phyloP scores from a whole-genome alignment of 768 basidiomycete species.

The Galerina sulciceps region DNA sequence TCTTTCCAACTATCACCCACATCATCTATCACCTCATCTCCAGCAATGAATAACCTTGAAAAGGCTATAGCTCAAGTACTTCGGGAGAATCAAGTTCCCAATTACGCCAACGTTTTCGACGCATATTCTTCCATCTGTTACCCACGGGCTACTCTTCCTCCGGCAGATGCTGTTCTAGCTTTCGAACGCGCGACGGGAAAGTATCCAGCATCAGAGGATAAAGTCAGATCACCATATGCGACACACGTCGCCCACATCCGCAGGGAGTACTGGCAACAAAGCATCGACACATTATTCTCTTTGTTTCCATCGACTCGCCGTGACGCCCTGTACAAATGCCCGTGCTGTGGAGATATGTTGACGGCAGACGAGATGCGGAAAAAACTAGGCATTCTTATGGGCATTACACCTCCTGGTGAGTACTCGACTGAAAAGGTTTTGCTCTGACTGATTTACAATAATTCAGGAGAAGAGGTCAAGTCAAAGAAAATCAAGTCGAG shows the following conservation, averaged over 20 bases:
- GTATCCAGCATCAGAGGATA: background rate
- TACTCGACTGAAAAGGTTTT: too few relatives aligned
- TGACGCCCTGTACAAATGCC: too few relatives aligned
- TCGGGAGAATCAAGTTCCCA: slow-evolving; percentile 19
- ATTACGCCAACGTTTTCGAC: slow-evolving; percentile 18
- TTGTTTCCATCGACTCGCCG: too few relatives aligned
- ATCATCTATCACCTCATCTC: too few relatives aligned
- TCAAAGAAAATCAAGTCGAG: too few relatives aligned
- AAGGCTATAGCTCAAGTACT: slow-evolving; percentile 23
- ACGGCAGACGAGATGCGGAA: too few relatives aligned
- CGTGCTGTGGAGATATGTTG: too few relatives aligned
- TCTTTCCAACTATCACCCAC: too few relatives aligned
- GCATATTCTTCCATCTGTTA: slow-evolving; percentile 13
- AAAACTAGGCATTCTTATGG: too few relatives aligned
- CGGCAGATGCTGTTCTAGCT: background rate
- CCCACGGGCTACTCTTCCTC: background rate
- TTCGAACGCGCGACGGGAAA: slow-evolving; percentile 5
- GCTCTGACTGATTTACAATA: too few relatives aligned
- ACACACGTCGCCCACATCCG: background rate
- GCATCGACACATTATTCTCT: background rate
- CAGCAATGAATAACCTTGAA: slow-evolving; percentile 20
- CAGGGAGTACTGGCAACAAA: background rate
- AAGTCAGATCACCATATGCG: background rate
- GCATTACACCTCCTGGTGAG: too few relatives aligned
- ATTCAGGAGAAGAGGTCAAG: too few relatives aligned